Conservation (phyloP, 163 green algal genomes). For the Chloromonas sp. region DNA sequence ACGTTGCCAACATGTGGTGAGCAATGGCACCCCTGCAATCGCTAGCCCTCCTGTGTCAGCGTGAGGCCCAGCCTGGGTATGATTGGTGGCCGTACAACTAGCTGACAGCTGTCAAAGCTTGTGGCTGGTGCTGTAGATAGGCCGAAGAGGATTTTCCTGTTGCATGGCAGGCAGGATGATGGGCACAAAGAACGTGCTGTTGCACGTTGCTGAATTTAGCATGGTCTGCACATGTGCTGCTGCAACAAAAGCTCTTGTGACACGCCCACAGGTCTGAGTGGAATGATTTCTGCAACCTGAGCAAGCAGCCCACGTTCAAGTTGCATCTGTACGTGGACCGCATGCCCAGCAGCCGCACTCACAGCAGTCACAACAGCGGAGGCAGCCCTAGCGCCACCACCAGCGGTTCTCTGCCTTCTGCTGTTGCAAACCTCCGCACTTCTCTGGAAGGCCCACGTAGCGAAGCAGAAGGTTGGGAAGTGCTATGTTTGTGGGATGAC, state of each 20-base stretch:
- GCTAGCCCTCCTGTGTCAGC: not conserved
- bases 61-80: no score
- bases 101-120: no score
- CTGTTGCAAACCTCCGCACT: not conserved
- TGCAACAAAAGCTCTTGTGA: not conserved
- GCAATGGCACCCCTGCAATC: not conserved
- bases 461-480: not conserved
- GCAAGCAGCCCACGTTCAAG: slow-evolving; percentile 22
- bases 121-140: no score
- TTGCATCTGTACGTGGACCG: slow-evolving; percentile 26
- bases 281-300: slow-evolving; percentile 1
- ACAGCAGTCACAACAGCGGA: slow-evolving; percentile 9
- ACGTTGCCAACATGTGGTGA: slow-evolving; percentile 28
- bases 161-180: no score
- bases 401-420: not conserved
- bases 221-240: no score
- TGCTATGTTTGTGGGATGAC: no score
- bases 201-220: no score
- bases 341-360: not conserved
- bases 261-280: slow-evolving; percentile 10
- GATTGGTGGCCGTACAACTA: no score
- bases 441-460: not conserved
- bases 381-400: slow-evolving; percentile 6
- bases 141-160: no score
- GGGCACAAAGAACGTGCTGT: no score